A percentile compares a stretch with the other conserved stretches of the same genome.
phyloP scores from a whole-genome alignment of 805 yeast species.

The Zygosaccharomyces bailii region DNA sequence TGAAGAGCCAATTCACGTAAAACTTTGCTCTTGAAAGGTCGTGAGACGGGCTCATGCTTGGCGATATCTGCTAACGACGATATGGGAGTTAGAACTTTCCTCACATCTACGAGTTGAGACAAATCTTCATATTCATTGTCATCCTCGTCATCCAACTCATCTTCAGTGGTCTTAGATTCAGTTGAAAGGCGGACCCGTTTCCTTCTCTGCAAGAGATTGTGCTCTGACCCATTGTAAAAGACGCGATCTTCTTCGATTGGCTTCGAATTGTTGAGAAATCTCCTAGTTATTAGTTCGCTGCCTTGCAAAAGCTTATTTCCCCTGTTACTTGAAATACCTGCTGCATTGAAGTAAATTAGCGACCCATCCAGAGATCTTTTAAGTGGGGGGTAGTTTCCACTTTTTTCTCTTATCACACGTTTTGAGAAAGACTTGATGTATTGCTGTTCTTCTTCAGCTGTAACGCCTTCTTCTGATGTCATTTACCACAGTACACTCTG shows the following conservation, averaged over 20 bases:
- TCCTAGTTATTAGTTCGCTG: slow-evolving; percentile 46
- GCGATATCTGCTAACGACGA: slow-evolving; percentile 76
- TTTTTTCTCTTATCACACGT: slow-evolving; percentile 31
- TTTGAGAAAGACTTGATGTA: slow-evolving; percentile 27
- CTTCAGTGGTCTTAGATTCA: slow-evolving; percentile 7
- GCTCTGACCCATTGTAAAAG: slow-evolving; percentile 38
- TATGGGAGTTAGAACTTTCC: slow-evolving; percentile 69
- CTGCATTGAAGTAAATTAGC: slow-evolving; percentile 24
- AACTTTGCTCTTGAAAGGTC: slow-evolving; percentile 58
- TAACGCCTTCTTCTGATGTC: slow-evolving; percentile 7
- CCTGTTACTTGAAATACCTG: slow-evolving; percentile 46
- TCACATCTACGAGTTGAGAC: slow-evolving; percentile 49
- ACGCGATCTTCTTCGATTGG: slow-evolving; percentile 34
- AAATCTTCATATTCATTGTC: slow-evolving; percentile 40
- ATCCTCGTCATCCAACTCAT: slow-evolving; percentile 18
- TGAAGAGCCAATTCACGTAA: slow-evolving; percentile 63
- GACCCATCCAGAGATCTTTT: slow-evolving; percentile 31
- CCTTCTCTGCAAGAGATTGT: slow-evolving; percentile 32
- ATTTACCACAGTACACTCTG: not conserved
- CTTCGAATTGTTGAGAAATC: slow-evolving; percentile 37
- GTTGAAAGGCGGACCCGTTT: slow-evolving; percentile 31
- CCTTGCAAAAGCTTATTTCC: slow-evolving; percentile 56
- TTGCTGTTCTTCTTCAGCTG: slow-evolving; percentile 15
- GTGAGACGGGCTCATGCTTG: slow-evolving; percentile 62
- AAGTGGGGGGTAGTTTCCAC: slow-evolving; percentile 35